Base-by-base conservation (phyloP, 2,329 filamentous ascomycete genomes). In the Amauroascus niger region DNA sequence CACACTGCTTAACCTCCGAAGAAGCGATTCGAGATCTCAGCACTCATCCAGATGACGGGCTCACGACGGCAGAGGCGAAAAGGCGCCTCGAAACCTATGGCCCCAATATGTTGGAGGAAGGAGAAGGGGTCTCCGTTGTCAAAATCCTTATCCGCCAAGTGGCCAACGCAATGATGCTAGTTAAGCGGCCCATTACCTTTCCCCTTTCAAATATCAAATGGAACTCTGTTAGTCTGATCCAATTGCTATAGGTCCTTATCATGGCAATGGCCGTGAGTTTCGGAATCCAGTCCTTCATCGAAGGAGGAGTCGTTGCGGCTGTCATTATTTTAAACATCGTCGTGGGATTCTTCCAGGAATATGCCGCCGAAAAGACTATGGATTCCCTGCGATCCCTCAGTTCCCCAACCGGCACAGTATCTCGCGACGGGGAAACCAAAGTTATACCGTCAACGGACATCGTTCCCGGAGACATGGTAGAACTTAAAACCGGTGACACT, bases 81-180 rank as follows among this genome's bases (percentile, higher is more conserved):
- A 61, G 60, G 11, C 76, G 81, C 49, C 70, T 83, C 1, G 72
- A 77, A 18, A 65, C 77, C 39, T 76, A 78, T 65, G 82, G 82
- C 2, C 69, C 69, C 18, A 86, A 86, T 58, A 77, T 83, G 57
- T 75, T 86, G 6, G 79, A 87, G 22, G 79, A 87, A 20, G 82
- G 79, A 18, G 81, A 78, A 26, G 80, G 79, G 33, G 81, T 88
- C 28, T 78, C 63, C 77, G 81, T 84, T 75, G 81, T 77, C 66
- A 88, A 83, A 62, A 85, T 86, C 58, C 69, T 86, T n/a, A 68
- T 84, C 35, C 74, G 76, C 20, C 82, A 86, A 62, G 72, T 85
- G 37, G 80, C 80, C 58, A 86, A 86, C 65, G 81, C 82, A 20
- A 79, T 86, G 78, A 84, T 79, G 58, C 66, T 86, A 68, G 82